These are phyloP conservation scores for Pleurotus cornucopiae DNA, from an alignment of 768 basidiomycete genomes.

Conservation along the genomic window DNA sequence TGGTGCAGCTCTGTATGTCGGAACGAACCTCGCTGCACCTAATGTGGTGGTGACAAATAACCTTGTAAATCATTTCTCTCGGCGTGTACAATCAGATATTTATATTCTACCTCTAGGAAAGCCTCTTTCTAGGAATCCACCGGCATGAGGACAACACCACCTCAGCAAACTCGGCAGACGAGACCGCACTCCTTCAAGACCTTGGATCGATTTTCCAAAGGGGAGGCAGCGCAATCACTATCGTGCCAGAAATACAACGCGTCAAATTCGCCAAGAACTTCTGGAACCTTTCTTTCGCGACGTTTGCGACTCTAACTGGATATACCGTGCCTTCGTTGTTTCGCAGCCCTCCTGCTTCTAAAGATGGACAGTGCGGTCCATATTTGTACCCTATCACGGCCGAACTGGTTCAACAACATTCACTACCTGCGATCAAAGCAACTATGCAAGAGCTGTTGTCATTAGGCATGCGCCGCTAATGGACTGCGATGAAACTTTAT, in stretches of 20 bases:
- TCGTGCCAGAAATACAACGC: constrained; percentile 57
- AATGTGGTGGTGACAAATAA: constrained; percentile 48
- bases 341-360: constrained; percentile 35
- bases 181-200: constrained; percentile 37
- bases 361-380: constrained; percentile 29
- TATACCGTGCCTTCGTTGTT: constrained; percentile 50
- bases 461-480: constrained; percentile 25
- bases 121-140: constrained; percentile 49
- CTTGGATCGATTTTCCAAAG: constrained; percentile 38
- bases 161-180: constrained; percentile 36
- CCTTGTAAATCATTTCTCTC: constrained; percentile 34
- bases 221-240: constrained; percentile 44
- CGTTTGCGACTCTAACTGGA: constrained; percentile 46
- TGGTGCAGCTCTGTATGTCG: constrained; percentile 51
- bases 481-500: too few relatives aligned
- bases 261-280: constrained; percentile 61
- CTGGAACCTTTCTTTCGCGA: constrained; percentile 58
- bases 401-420: constrained; percentile 33
- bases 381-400: constrained; percentile 37
- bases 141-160: constrained; percentile 38
- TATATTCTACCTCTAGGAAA: constrained; percentile 32
- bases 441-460: constrained; percentile 41
- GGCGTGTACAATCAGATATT: too few relatives aligned
- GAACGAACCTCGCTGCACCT: constrained; percentile 41
- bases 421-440: constrained; percentile 41